Evolutionary conservation across 2,329 filamentous ascomycete genomes (phyloP).

Genomic region (Curvularia verruculosa): DNA sequence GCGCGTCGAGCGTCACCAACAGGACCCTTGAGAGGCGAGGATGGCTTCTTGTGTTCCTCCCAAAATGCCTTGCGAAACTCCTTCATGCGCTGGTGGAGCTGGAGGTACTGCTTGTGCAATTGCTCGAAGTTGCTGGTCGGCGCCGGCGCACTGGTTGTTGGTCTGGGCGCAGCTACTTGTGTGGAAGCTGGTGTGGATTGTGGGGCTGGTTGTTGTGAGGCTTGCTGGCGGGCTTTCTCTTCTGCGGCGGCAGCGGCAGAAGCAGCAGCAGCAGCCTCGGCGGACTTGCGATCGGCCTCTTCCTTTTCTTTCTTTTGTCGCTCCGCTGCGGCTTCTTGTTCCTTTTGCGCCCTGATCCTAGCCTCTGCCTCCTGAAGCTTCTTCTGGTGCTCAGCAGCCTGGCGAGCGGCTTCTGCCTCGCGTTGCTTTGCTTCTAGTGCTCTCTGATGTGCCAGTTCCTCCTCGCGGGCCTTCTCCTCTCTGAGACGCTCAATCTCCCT

Average conservation of each 20-base stretch:
- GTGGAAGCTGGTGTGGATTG: slow-evolving; percentile 14
- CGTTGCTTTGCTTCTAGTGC: slow-evolving; percentile 44
- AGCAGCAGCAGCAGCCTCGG: slow-evolving; percentile 35
- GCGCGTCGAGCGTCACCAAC: slow-evolving; percentile 44
- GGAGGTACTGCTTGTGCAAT: slow-evolving; percentile 44
- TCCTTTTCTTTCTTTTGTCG: slow-evolving; percentile 39
- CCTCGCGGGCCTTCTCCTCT: slow-evolving; percentile 52
- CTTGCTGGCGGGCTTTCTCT: slow-evolving; percentile 31
- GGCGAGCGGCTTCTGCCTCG: slow-evolving; percentile 39
- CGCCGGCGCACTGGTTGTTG: slow-evolving; percentile 15
- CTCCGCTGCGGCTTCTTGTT: slow-evolving; percentile 37
- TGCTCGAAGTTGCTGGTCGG: slow-evolving; percentile 32
- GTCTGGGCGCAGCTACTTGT: slow-evolving; percentile 9
- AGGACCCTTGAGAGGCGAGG: slow-evolving; percentile 34
- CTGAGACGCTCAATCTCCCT: slow-evolving; percentile 51
- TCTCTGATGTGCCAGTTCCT: slow-evolving; percentile 44
- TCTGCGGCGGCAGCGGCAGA: slow-evolving; percentile 27
- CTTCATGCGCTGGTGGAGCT: slow-evolving; percentile 47
- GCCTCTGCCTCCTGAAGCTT: slow-evolving; percentile 41
- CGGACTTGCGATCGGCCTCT: slow-evolving; percentile 38
- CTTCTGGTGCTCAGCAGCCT: slow-evolving; percentile 36
- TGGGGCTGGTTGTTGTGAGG: slow-evolving; percentile 17
- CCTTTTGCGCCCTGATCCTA: slow-evolving; percentile 38
- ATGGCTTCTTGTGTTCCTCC: slow-evolving; percentile 31
- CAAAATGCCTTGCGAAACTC: slow-evolving; percentile 41